These are phyloP conservation scores for Ettlia oleoabundans DNA, from an alignment of 139 green algal genomes.

Conservation along the genomic window DNA sequence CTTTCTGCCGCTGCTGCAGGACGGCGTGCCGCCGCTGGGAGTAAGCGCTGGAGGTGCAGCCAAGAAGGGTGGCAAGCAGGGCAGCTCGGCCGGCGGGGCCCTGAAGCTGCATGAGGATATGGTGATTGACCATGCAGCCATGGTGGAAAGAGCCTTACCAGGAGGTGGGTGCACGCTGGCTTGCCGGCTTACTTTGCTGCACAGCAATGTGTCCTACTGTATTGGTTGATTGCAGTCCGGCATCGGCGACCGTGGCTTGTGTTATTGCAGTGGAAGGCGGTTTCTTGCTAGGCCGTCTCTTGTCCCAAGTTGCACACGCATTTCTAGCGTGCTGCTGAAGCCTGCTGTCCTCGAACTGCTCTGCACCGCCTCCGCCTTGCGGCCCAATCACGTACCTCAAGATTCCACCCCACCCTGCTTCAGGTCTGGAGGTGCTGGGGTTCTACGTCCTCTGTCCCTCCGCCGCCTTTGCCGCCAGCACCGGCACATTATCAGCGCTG, in stretches of 20 bases:
- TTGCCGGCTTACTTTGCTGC: too few species aligned
- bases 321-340: too few species aligned
- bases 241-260: too few species aligned
- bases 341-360: too few species aligned
- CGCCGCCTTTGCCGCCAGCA: neutral
- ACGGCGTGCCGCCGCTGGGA: neutral
- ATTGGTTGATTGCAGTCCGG: too few species aligned
- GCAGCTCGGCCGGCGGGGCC: too few species aligned
- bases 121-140: slow-evolving; percentile 64
- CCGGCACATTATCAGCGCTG: neutral
- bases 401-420: neutral
- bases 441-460: slow-evolving; percentile 32
- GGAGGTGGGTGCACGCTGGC: slow-evolving; percentile 56
- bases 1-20: neutral
- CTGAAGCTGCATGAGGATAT: slow-evolving; percentile 60
- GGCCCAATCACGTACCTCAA: too few species aligned
- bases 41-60: neutral
- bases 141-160: slow-evolving; percentile 63
- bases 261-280: too few species aligned
- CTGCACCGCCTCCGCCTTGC: too few species aligned
- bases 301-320: too few species aligned
- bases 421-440: slow-evolving; percentile 28
- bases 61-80: slow-evolving; percentile 12
- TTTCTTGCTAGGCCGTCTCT: too few species aligned
- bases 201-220: too few species aligned